Evolutionary conservation across 345 rosid genomes (phyloP), one percentile per base, ranked within the genome.

Genomic region (Leavenworthia alabamica): DNA sequence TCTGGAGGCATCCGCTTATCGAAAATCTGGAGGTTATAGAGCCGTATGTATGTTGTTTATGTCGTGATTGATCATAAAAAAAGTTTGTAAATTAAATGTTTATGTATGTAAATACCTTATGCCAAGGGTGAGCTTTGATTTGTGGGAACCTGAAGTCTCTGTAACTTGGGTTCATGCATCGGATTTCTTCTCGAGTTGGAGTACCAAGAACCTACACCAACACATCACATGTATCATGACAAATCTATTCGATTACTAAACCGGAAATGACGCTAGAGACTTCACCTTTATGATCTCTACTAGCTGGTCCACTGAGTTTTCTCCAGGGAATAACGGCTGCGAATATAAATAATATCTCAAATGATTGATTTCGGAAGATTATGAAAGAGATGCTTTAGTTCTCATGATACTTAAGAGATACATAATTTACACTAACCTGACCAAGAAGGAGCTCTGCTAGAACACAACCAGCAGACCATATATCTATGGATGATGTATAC

Each of bases 391-490:
- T 24, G 46, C 29, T 12, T 35, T 32, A 33, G 19, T 33, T 35
- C 14, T 24, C 22, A 46, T 14, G 3, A 31, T 58, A 49, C 10
- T 37, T 3, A 51, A 22, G 8, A 42, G 12, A 31, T 35, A 6
- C 10, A 20, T 5, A 7, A 39, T 7, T 10, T 7, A 55, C 36
- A 74, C 79, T 60, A 67, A 83, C 96, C 84, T 82, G 93, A 44
- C 90, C 88, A 12, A 85, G 77, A 47, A 88, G 91, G 52, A 88
- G 92, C 81, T 88, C 96, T 7, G 96, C 96, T 50, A 88, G 79
- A 54, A 85, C 90, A 81, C 96, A 88, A 56, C 96, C 96, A 68
- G 90, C 93, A 20, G 96, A 88, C 96, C 96, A 88, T 54, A 83
- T 88, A 77, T 88, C 96, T 29, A 88, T 82, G 10, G 96, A 82